These are phyloP conservation scores for Solioccasus polychromus DNA, from an alignment of 768 basidiomycete genomes.

Conservation along the genomic window DNA sequence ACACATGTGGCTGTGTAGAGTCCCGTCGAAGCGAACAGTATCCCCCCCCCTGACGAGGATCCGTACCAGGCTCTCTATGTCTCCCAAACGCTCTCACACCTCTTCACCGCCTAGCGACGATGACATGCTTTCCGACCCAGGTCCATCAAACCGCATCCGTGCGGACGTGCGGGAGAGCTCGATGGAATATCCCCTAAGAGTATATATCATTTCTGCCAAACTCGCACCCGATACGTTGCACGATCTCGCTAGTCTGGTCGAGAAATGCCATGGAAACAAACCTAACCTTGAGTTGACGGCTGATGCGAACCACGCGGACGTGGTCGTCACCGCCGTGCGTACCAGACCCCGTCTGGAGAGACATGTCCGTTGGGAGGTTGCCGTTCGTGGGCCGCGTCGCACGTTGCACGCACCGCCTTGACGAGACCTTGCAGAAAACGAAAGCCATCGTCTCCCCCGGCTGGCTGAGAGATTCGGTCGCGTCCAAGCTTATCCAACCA, in stretches of 20 bases:
- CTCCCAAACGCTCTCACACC: slow-evolving; percentile 10
- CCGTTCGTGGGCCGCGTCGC: slow-evolving; percentile 44
- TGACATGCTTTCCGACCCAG: neutral
- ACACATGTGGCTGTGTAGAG: no score
- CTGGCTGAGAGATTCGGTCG: slow-evolving; percentile 65
- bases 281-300: slow-evolving; percentile 34
- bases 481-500: slow-evolving; percentile 41
- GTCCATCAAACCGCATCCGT: slow-evolving; percentile 16
- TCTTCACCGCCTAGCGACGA: neutral
- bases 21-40: no score
- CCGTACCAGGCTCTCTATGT: slow-evolving; percentile 5
- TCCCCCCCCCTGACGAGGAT: neutral
- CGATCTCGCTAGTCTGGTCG: slow-evolving; percentile 26
- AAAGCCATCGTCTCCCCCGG: slow-evolving; percentile 69
- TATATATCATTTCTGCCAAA: slow-evolving; percentile 35
- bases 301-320: slow-evolving; percentile 49
- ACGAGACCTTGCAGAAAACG: slow-evolving; percentile 42
- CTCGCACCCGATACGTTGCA: slow-evolving; percentile 20
- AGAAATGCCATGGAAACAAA: slow-evolving; percentile 2
- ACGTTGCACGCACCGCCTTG: neutral
- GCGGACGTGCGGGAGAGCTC: slow-evolving; percentile 4
- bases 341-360: slow-evolving; percentile 71
- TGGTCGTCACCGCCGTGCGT: slow-evolving; percentile 62
- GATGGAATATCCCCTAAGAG: slow-evolving; percentile 10
- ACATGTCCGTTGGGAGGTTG: slow-evolving; percentile 61